Percentiles rank a stretch among this genome's conserved stretches.
phyloP scores from a whole-genome alignment of 768 basidiomycete species.

The Chlorophyllum brunneum region DNA sequence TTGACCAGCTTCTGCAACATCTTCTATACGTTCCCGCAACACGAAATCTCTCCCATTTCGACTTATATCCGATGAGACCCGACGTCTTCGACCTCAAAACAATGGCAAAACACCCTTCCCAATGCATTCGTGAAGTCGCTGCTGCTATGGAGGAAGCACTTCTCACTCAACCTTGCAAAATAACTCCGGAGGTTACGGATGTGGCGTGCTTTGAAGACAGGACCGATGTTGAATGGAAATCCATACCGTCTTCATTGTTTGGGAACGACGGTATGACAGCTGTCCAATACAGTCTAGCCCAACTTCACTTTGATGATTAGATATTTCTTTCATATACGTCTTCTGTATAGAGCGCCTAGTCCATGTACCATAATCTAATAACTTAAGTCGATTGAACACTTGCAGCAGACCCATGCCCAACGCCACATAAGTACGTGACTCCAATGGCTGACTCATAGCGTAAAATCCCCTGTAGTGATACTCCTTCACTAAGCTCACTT shows the following conservation, averaged over 20 bases:
- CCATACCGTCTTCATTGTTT: background rate
- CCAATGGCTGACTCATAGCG: too few species aligned
- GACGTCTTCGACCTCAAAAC: background rate
- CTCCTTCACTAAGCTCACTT: too few species aligned
- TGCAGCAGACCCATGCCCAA: too few species aligned
- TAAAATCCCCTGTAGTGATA: too few species aligned
- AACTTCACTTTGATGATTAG: conserved; percentile 1
- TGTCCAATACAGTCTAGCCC: background rate
- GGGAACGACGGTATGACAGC: background rate
- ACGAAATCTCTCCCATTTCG: background rate
- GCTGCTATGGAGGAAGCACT: background rate
- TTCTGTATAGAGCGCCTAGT: too few species aligned
- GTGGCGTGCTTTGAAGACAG: too few species aligned
- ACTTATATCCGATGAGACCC: background rate
- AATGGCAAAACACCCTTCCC: background rate
- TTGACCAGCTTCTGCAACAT: background rate
- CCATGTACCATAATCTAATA: too few species aligned
- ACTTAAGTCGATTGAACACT: too few species aligned
- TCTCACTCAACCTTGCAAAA: too few species aligned
- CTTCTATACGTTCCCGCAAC: background rate
- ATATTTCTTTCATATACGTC: background rate
- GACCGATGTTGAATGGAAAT: background rate
- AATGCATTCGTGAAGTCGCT: background rate
- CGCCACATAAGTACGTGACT: too few species aligned
- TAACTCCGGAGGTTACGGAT: background rate